These are phyloP conservation scores for Citrus medica DNA, from an alignment of 345 rosid genomes.

Conservation along the genomic window DNA sequence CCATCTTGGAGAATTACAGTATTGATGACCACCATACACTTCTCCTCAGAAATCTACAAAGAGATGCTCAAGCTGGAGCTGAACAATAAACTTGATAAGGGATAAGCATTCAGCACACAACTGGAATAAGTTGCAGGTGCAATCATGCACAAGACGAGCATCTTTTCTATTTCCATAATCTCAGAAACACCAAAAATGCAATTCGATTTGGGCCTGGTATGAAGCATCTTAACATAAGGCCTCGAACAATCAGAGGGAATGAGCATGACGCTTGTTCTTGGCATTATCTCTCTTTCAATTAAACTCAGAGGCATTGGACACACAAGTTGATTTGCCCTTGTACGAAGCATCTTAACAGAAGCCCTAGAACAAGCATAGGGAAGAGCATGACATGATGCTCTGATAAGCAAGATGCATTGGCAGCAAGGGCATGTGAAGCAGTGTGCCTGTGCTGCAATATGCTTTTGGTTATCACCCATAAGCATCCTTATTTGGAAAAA, in stretches of 20 bases:
- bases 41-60: neutral
- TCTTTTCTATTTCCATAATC: too few species aligned
- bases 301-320: neutral
- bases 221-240: neutral
- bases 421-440: too few species aligned
- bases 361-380: neutral
- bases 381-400: neutral
- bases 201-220: neutral
- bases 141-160: too few species aligned
- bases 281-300: neutral
- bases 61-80: neutral
- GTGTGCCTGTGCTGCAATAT: neutral
- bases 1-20: conserved; percentile 6
- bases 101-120: neutral
- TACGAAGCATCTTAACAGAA: neutral
- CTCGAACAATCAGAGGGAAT: neutral
- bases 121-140: neutral
- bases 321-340: neutral
- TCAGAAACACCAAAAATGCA: neutral
- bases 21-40: neutral
- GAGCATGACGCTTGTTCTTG: neutral
- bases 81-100: neutral
- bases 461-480: neutral
- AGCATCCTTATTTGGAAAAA: neutral
- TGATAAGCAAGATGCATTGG: neutral